Base-by-base conservation (phyloP, 768 basidiomycete species). In the Hypholoma fasciculare region DNA sequence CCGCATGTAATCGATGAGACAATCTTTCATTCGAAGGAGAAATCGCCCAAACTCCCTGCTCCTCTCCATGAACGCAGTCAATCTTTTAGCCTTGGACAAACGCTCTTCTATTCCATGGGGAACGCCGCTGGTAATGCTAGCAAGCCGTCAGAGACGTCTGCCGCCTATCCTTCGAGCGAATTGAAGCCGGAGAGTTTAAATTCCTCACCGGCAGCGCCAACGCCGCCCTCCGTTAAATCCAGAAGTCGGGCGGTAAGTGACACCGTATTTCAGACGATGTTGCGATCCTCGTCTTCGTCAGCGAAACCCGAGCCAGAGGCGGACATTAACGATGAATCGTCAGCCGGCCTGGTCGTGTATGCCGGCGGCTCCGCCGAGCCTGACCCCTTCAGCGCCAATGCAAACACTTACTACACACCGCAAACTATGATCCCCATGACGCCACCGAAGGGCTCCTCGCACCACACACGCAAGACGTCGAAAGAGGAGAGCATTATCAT, bases 401-500 rank as follows among this genome's bases (percentile, higher is more conserved):
- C 89, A 17, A 86, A 78, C 30, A 89, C 90, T 0, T 92, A 90
- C 66, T 92, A 90, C 66, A 88, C 88, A 0, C 87, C 89, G 1
- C 88, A 88, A 58, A 83, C 84, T 7, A 82, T 87, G 76, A 85
- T 88, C 23, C 88, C 90, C 0, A 76, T 79, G 0, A 87, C 89
- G 0, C 88, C 90, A 17, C 83, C 85, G 0, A 74, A 75, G 37
- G 74, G 75, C n/a, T 49, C 56, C 4, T 60, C 65, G 11, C 68
- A 65, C 3, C 88, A 88, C 61, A 72, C 73, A 6, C 81, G 88
- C 42, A 86, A 79, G 59, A 80, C 84, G 0, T 90, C 89, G 3
- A 86, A 84, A 58, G 89, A 89, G 60, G 88, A 90, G 58, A 86
- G 81, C 62, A 67, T 87, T 30, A 89, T 92, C 36, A 84, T 83